Base-by-base conservation (phyloP, 2,329 filamentous ascomycete species). In the Fusarium pseudocircinatum region DNA sequence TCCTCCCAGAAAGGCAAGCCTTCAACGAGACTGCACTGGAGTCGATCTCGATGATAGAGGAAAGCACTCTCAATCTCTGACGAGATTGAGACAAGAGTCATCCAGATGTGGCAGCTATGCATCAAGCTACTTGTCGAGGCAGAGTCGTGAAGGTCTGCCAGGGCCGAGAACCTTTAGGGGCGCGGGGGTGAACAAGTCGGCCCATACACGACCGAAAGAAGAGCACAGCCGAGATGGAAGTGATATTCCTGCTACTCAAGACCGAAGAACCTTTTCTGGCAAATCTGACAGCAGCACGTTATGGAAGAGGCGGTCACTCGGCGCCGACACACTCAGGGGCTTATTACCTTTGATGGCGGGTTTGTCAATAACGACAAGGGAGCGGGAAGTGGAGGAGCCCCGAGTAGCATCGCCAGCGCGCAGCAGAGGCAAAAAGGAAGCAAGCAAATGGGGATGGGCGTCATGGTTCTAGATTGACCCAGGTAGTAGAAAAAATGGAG, bases 381-480 rank as follows among this genome's bases (percentile, higher is more conserved):
- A 69, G 42, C 60, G 59, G 32, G 74, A 77, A 37, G 61, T 56
- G 46, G 64, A 61, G 34, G 52, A 42, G 49, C 30, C 24, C 46
- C 37, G 46, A 44, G 61, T 30, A 62, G 44, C 58, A 52, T 56
- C 52, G 39, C 24, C 57, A 28, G 57, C 46, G 44, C 64, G 60
- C 52, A 42, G 52, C 39, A 76, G 67, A 67, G 56, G 43, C 32
- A 79, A 77, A 65, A 80, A 77, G 61, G 78, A 79, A 30, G 63
- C 66, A 39, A 73, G 77, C 32, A 69, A 72, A 74, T 80, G 77
- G 78, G 66, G 67, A 60, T 80, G 78, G 80, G 75, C 67, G 46
- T 54, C 61, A 43, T 81, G 79, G 80, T 81, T 81, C 60, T 81
- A 74, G 53, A 59, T 28, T 49, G 69, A 42, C 36, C 64, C 42